Evolutionary conservation across 2,329 filamentous ascomycete genomes (phyloP).

Genomic region (Ophiostoma tasmaniense): DNA sequence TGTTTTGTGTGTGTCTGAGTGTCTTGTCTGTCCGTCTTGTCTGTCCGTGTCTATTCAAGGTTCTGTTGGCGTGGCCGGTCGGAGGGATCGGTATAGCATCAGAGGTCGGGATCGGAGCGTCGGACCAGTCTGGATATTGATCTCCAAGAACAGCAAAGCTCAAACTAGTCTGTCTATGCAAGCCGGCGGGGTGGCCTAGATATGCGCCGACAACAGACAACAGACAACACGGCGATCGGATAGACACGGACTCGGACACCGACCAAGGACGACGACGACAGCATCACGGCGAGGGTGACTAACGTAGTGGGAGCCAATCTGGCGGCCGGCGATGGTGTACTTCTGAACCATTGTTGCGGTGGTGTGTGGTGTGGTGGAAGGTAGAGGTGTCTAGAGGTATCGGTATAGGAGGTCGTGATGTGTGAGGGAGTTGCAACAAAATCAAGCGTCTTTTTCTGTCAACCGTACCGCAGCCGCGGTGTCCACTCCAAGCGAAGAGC

Average conservation of each 20-base stretch:
- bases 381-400: not conserved
- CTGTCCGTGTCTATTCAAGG: not conserved
- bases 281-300: slow-evolving; percentile 26
- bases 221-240: not conserved
- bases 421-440: slow-evolving; percentile 12
- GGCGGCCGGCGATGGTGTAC: slow-evolving; percentile 50
- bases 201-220: not conserved
- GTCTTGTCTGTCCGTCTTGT: not conserved
- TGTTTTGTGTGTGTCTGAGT: not conserved
- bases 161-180: not conserved
- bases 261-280: not conserved
- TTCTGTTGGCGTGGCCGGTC: not conserved
- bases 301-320: slow-evolving; percentile 55
- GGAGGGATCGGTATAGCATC: not conserved
- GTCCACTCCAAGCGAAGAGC: slow-evolving; percentile 1
- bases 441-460: slow-evolving; percentile 14
- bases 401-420: not conserved
- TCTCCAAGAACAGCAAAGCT: not conserved
- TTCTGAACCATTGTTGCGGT: slow-evolving; percentile 34
- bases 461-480: not conserved
- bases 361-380: slow-evolving; percentile 9
- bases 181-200: too few species aligned
- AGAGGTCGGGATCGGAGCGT: not conserved
- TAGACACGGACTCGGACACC: slow-evolving; percentile 1
- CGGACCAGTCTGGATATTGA: not conserved